phyloP scores from a whole-genome alignment of 208 protist species.

The Wallacemonas sp. region DNA sequence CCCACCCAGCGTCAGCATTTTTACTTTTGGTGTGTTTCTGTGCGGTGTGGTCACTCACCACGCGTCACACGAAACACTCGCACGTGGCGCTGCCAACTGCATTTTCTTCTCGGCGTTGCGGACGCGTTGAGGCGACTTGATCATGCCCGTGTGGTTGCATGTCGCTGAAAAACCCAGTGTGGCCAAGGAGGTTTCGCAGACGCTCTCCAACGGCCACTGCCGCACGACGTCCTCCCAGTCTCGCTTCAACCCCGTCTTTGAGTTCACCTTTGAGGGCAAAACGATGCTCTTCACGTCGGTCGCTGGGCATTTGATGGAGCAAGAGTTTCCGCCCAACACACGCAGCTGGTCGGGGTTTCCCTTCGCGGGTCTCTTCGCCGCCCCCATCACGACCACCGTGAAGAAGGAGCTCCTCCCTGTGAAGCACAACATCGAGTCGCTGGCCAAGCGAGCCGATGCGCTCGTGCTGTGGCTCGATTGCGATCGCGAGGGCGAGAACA shows the following conservation, averaged over 20 bases:
- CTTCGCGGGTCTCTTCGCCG: slow-evolving; percentile 90
- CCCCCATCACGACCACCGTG: slow-evolving; percentile 79
- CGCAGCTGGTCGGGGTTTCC: slow-evolving; percentile 88
- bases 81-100: no score
- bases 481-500: slow-evolving; percentile 98
- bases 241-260: slow-evolving; percentile 84
- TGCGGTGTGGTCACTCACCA: not conserved
- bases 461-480: slow-evolving; percentile 97
- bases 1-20: no score
- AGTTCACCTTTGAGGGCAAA: slow-evolving; percentile 72
- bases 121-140: not conserved
- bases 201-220: slow-evolving; percentile 65
- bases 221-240: slow-evolving; percentile 50
- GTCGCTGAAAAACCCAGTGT: slow-evolving; percentile 97
- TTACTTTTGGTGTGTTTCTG: not conserved
- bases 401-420: slow-evolving; percentile 73
- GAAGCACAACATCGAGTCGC: slow-evolving; percentile 68
- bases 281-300: slow-evolving; percentile 97
- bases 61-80: no score
- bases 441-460: slow-evolving; percentile 59
- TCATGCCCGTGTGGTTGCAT: slow-evolving; percentile 87
- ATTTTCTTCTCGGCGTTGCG: no score
- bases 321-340: slow-evolving; percentile 84
- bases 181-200: slow-evolving; percentile 83
- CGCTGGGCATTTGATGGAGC: slow-evolving; percentile 95